Evolutionary conservation across 108 stramenopile species (phyloP).

Genomic region (Fragilariopsis cylindrus): DNA sequence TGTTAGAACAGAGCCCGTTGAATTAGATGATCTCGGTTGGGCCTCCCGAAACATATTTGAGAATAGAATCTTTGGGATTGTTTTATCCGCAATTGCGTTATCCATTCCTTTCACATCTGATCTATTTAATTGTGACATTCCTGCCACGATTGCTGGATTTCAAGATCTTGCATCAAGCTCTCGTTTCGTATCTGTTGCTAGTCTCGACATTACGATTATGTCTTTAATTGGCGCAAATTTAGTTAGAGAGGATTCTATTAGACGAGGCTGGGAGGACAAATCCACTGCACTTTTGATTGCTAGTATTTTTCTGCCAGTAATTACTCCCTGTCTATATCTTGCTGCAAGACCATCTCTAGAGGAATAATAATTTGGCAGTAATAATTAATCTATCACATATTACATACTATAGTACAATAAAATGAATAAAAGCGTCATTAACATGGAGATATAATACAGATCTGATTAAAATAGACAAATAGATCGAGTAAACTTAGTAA

Average conservation of each 20-base stretch:
- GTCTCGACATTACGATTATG: slow-evolving; percentile 6
- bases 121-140: background rate
- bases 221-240: background rate
- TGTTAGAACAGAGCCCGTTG: background rate
- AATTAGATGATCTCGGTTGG: background rate
- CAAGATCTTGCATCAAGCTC: background rate
- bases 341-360: slow-evolving; percentile 7
- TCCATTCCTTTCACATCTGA: slow-evolving; percentile 10
- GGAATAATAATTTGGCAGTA: background rate
- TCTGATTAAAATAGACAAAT: no score
- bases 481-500: no score
- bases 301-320: slow-evolving; percentile 1
- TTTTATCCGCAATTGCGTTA: background rate
- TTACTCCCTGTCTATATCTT: slow-evolving; percentile 2
- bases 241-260: background rate
- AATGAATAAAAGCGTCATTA: no score
- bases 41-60: slow-evolving; percentile 12
- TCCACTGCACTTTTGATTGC: background rate
- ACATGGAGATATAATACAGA: no score
- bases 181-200: background rate
- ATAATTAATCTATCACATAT: background rate
- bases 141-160: background rate
- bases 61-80: background rate
- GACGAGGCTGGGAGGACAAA: slow-evolving; percentile 16
- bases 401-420: no score